phyloP scores from a whole-genome alignment of 1,284 basidiomycete genomes.

The Neotropicomus parvogracilis region DNA sequence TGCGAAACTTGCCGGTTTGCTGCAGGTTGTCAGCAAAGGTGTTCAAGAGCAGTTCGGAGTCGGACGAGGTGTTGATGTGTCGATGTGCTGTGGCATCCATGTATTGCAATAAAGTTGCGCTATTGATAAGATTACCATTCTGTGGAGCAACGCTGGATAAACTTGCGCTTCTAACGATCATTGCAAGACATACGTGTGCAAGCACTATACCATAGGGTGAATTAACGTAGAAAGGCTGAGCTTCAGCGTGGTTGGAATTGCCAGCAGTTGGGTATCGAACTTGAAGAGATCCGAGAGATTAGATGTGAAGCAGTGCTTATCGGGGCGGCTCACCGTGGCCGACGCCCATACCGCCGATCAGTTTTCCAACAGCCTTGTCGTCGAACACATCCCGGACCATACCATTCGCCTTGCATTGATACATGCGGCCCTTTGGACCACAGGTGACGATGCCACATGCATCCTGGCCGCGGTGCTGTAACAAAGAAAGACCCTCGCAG shows the following conservation, averaged over 20 bases:
- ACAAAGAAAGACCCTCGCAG: constrained; percentile 83
- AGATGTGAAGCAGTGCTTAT: neutral
- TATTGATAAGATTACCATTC: constrained; percentile 99
- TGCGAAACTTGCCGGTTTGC: constrained; percentile 98
- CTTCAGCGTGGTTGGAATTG: constrained; percentile 95
- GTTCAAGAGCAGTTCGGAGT: constrained; percentile 96
- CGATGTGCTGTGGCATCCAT: constrained; percentile 97
- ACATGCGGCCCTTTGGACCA: constrained; percentile 91
- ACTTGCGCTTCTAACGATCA: neutral
- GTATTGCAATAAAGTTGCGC: constrained; percentile 77
- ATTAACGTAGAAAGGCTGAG: constrained; percentile 99
- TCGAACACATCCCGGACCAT: constrained; percentile 99
- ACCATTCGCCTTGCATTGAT: constrained; percentile 99
- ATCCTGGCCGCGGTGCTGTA: constrained; percentile 97
- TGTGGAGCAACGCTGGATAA: constrained; percentile 34
- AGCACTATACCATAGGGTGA: constrained; percentile 98
- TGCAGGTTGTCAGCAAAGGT: constrained; percentile 98
- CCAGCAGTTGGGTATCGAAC: constrained; percentile 98
- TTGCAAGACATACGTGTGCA: constrained; percentile 72
- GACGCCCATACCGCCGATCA: constrained; percentile 95
- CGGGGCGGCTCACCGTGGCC: constrained; percentile 73
- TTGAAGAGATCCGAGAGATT: constrained; percentile 33
- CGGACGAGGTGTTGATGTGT: constrained; percentile 98
- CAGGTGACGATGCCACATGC: constrained; percentile 98
- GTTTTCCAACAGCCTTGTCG: constrained; percentile 66